Base-by-base conservation (phyloP, 345 rosid species). In the Euphorbia pulcherrima region DNA sequence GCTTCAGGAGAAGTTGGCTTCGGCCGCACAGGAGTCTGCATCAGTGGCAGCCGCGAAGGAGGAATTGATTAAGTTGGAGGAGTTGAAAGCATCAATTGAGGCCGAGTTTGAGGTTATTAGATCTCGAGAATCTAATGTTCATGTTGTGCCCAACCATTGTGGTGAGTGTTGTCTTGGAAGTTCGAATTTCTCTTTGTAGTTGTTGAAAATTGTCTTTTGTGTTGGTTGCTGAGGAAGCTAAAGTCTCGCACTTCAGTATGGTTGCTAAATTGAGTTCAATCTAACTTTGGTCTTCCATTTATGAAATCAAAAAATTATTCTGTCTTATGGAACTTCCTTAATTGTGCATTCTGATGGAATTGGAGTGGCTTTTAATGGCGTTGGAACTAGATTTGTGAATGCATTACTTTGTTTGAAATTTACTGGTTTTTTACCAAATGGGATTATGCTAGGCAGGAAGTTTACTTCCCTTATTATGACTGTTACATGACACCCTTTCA, bases 81-180 rank as follows among this genome's bases (percentile, higher is more conserved):
- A 90, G 27, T 61, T 94, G 79, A 92, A 89, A 79, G 82, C 86
- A 41, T 81, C 81, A 66, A 84, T 86, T 37, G 97, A 95, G 70
- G 85, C 90, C 64, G 97, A 92, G 52, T 82, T 86, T 62, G 97
- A 92, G 72, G 85, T 75, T 56, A 68, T 95, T 77, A 87, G 87
- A 83, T 95, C 97, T 83, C 92, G 97, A 2, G 86, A 81, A 52
- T 51, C 75, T 47, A 84, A 82, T 78, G 85, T 78, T 64, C 97
- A 90, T 78, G 92, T 81, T 0, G 96, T 95, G 75, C 99, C 98
- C 59, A 83, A 68, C 67, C 99, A 95, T 72, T 95, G 99, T 63
- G 97, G 98, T 95, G 75, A 74, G 90, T 77, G 48, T 63, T 71
- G 18, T 33, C 8, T n/a, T 16, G 39, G 29, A 21, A 64, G 47